Base-by-base conservation (phyloP, 116 monocot genomes). In the Trichopus zeylanicus region DNA sequence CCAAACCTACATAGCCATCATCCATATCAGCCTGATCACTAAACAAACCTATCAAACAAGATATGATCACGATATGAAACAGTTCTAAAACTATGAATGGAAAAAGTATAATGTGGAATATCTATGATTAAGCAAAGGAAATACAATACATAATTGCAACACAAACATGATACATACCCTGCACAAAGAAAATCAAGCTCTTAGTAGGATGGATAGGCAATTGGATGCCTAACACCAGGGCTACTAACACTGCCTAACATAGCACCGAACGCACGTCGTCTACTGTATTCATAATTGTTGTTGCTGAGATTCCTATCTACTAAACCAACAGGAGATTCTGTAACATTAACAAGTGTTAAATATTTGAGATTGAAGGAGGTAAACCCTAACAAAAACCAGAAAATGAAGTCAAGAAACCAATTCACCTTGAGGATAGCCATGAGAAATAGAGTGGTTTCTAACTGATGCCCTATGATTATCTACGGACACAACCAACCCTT, bases 241-340 rank as follows among this genome's bases (percentile, higher is more conserved):
- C 20, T 48, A 57, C 65, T 65, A 54, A 56, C 31, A 39, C 52
- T 59, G 53, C 59, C 63, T 56, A 73, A 46, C 49, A 72, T 51
- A 23, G 70, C 64, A 58, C 64, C 79, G 57, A 73, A 66, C 24
- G 60, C 39, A 42, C 67, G 75, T 46, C 71, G 71, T 67, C 56
- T 68, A n/a, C n/a, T n/a, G n/a, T n/a, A n/a, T n/a, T n/a, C n/a
- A n/a, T n/a, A n/a, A 60, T 78, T 58, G 48, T 68, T 67, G 32
- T 67, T 54, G 51, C 53, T 25, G 30, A 42, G 31, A 24, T 60
- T 60, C 28, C 67, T 71, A 57, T 30, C 62, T 52, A 59, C 30
- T 64, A 46, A 53, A 9, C 67, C 56, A 22, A 56, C 42, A 62
- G 76, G 10, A 25, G 74, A 51, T 55, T 49, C 80, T 73, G 76